Evolutionary conservation across 1,139 yeast genomes (phyloP), one percentile per base, ranked within the genome.

Genomic region (Hemisphaericaspora subhashii): DNA sequence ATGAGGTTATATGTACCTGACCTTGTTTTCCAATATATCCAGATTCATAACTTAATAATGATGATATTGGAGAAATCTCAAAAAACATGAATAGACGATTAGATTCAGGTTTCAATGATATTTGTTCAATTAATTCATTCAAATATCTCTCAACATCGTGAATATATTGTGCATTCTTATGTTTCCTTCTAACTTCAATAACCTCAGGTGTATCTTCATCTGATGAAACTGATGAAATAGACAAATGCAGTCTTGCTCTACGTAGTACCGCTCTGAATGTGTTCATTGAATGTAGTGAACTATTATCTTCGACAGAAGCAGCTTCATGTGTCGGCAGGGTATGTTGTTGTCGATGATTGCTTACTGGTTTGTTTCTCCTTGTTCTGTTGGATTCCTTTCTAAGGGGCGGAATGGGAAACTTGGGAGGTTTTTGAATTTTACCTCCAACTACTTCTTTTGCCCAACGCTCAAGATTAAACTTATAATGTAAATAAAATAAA

Each of bases 21-120:
- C 98, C 98, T 62, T 92, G 97, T 53, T 90, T 92, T 2, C 98
- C 96, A 42, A 78, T 81, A 53, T 73, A 85, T 0, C 89, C 86
- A 17, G 80, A 78, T 58, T 92, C 98, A 47, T 88, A 84, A 39
- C 94, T 84, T 33, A 92, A 68, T 35, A 90, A 68, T 16, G 95
- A 80, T 9, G 95, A 87, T 51, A 92, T 77, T 2, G 96, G 95
- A 0, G 97, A 88, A 14, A 92, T 66, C 54, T 92, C 98, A 47
- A 92, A 79, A 57, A 92, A 92, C 46, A 85, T 89, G 52, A 90
- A 86, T 13, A 92, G 58, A 43, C 84, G 72, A 54, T 89, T 88
- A 0, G 95, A 82, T 51, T 87, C 96, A 0, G 96, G 88, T 36
- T 83, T 77, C 54, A 88, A 73, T 3, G 83, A 76, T 35, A 87